A percentile compares a stretch with the other conserved stretches of the same genome.
Evolutionary conservation across 2,329 filamentous ascomycete genomes (phyloP).

Genomic region (Metarhizium robertsii): DNA sequence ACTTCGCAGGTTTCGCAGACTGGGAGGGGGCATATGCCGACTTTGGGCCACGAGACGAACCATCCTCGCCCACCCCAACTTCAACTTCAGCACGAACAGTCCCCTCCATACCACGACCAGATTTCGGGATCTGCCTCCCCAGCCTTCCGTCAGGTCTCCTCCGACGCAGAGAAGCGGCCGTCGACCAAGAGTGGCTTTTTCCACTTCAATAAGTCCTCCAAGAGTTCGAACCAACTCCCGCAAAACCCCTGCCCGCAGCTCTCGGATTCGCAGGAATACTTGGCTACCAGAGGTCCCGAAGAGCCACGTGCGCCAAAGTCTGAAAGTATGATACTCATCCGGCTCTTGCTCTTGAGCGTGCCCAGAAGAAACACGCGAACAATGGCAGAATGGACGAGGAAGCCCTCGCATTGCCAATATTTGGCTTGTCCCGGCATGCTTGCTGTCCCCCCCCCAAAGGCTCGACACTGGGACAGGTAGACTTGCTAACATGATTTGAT

Average conservation of each 20-base stretch:
- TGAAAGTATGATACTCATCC: slow-evolving; percentile 21
- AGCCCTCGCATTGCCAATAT: not conserved
- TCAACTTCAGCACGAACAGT: slow-evolving; percentile 15
- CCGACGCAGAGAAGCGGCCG: slow-evolving; percentile 15
- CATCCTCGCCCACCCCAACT: slow-evolving; percentile 7
- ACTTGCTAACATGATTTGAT: not conserved
- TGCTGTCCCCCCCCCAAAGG: not conserved
- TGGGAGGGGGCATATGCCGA: slow-evolving; percentile 9
- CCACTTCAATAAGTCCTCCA: slow-evolving; percentile 38
- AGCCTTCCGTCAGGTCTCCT: not conserved
- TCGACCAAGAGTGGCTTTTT: slow-evolving; percentile 41
- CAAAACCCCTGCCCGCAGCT: slow-evolving; percentile 24
- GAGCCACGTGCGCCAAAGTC: slow-evolving; percentile 19
- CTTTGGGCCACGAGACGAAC: slow-evolving; percentile 10
- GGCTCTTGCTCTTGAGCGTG: not conserved
- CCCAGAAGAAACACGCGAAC: not conserved
- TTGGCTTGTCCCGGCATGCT: not conserved
- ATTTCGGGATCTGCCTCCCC: slow-evolving; percentile 6
- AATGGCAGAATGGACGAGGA: not conserved
- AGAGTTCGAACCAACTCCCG: slow-evolving; percentile 26
- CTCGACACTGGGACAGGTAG: not conserved
- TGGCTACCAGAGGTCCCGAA: slow-evolving; percentile 27
- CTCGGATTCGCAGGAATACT: slow-evolving; percentile 26
- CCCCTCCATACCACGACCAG: slow-evolving; percentile 10
- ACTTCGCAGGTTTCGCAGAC: slow-evolving; percentile 11